These are phyloP conservation scores for Leishmania lainsoni DNA, from an alignment of 208 protist species.

Conservation along the genomic window DNA sequence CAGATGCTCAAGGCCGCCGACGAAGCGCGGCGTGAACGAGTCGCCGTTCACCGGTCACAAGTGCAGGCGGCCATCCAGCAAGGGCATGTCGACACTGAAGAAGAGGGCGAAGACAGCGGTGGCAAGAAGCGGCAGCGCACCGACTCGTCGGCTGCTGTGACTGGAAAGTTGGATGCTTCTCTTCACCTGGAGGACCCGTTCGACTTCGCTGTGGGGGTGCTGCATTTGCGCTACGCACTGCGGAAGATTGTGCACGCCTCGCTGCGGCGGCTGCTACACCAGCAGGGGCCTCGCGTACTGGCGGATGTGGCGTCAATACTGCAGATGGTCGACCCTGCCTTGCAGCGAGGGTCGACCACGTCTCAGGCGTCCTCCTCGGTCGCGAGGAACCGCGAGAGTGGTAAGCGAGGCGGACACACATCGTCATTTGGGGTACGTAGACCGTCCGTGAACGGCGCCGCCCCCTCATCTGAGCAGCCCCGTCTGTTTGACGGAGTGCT, in stretches of 20 bases:
- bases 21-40: constrained; percentile 66
- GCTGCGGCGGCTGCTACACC: constrained; percentile 61
- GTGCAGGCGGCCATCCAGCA: constrained; percentile 31
- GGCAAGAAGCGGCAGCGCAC: neutral
- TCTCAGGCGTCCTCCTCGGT: neutral
- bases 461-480: neutral
- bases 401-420: neutral
- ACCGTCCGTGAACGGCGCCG: neutral
- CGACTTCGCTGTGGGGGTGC: constrained; percentile 78
- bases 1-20: constrained; percentile 76
- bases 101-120: neutral
- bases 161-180: constrained; percentile 51
- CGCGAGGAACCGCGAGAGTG: neutral
- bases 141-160: neutral
- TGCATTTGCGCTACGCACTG: constrained; percentile 85
- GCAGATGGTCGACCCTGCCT: constrained; percentile 38
- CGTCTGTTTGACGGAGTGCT: constrained; percentile 57
- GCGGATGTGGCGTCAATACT: constrained; percentile 72
- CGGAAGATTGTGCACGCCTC: constrained; percentile 84
- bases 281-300: constrained; percentile 57
- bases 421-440: neutral
- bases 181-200: constrained; percentile 74
- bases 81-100: neutral
- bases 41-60: constrained; percentile 46
- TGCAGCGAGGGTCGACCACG: constrained; percentile 9